A percentile compares a stretch with the other conserved stretches of the same genome.
These are phyloP conservation scores for Eleusine indica DNA, from an alignment of 176 grass and related monocot genomes.

Conservation along the genomic window DNA sequence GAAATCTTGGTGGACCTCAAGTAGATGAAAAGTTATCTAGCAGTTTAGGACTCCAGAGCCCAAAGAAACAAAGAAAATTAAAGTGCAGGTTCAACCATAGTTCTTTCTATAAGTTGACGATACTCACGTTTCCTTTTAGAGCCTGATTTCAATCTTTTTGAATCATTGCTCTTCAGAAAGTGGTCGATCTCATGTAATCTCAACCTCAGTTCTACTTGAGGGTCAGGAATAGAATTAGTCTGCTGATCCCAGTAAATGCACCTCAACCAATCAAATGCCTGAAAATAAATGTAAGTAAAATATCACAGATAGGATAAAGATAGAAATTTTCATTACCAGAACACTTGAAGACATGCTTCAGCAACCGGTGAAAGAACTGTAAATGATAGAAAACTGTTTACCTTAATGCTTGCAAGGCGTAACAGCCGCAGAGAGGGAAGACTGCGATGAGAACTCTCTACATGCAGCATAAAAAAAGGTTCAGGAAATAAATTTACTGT, in stretches of 20 bases:
- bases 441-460: conserved; percentile 85
- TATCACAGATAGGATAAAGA: background rate
- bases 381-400: conserved; percentile 36
- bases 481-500: background rate
- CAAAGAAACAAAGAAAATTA: conserved; percentile 17
- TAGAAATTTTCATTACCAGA: background rate
- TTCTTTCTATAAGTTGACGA: conserved; percentile 20
- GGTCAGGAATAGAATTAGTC: conserved; percentile 71
- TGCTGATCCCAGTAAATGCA: conserved; percentile 88
- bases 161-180: conserved; percentile 56
- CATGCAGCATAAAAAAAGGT: conserved; percentile 23
- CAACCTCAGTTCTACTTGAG: conserved; percentile 59
- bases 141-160: conserved; percentile 46
- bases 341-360: background rate
- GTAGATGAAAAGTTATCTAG: conserved; percentile 33
- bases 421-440: conserved; percentile 78
- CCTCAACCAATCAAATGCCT: conserved; percentile 95
- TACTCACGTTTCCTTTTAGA: conserved; percentile 79
- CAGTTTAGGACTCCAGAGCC: conserved; percentile 22
- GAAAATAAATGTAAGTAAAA: conserved; percentile 47
- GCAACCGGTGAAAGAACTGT: conserved; percentile 7
- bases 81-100: conserved; percentile 16
- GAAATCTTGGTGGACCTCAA: conserved; percentile 43
- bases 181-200: conserved; percentile 55
- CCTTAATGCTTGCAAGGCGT: conserved; percentile 76